These are phyloP conservation scores for Bimuria novae-zelandiae DNA, from an alignment of 2,329 filamentous ascomycete genomes.

Conservation along the genomic window DNA sequence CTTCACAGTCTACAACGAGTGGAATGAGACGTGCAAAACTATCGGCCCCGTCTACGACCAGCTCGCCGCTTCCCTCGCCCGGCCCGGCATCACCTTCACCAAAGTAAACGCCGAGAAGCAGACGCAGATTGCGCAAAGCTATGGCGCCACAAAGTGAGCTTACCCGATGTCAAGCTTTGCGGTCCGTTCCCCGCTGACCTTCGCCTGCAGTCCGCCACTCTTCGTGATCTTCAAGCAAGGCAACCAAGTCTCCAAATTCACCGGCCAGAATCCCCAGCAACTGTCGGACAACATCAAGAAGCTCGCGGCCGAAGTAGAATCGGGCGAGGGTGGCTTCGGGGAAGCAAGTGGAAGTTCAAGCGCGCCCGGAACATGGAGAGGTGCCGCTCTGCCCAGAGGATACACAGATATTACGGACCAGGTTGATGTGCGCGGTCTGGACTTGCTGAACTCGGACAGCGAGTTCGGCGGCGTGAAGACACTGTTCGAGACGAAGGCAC, in stretches of 20 bases:
- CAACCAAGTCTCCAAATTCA: conserved; percentile 68
- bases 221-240: conserved; percentile 80
- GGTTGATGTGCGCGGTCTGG: conserved; percentile 77
- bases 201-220: conserved; percentile 70
- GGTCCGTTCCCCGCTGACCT: conserved; percentile 15
- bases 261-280: conserved; percentile 73
- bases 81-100: conserved; percentile 76
- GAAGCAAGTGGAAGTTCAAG: conserved; percentile 46
- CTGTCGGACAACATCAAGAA: conserved; percentile 74
- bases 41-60: conserved; percentile 84
- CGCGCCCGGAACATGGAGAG: conserved; percentile 67
- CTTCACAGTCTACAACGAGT: conserved; percentile 78
- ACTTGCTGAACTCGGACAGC: conserved; percentile 85
- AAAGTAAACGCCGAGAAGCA: conserved; percentile 85
- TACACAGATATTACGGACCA: conserved; percentile 84
- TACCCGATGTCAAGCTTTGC: conserved; percentile 4
- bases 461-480: conserved; percentile 73
- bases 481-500: conserved; percentile 73
- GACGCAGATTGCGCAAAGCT: conserved; percentile 72
- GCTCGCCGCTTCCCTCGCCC: conserved; percentile 72
- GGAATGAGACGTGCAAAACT: conserved; percentile 81
- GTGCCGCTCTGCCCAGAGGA: conserved; percentile 74
- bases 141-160: conserved; percentile 69
- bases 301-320: conserved; percentile 67
- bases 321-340: conserved; percentile 49